Evolutionary conservation across 1,139 yeast species (phyloP).

Genomic region (Meyerozyma athensensis): DNA sequence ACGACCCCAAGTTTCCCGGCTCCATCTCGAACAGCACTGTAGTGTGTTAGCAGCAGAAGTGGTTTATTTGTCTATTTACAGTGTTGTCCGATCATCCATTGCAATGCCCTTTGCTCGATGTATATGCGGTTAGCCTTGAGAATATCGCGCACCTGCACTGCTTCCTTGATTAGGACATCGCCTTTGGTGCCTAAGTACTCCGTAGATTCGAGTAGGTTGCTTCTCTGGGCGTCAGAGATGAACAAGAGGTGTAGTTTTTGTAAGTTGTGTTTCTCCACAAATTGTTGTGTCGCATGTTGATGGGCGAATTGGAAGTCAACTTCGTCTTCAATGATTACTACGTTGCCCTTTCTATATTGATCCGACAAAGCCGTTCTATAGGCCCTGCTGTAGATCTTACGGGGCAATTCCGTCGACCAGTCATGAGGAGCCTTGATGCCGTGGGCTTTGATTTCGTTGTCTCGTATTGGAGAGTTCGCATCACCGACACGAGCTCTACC

Average conservation of each 20-base stretch:
- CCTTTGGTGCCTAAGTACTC: slow-evolving; percentile 45
- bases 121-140: slow-evolving; percentile 75
- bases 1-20: background rate
- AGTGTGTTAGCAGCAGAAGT: background rate
- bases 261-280: slow-evolving; percentile 54
- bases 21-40: background rate
- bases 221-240: slow-evolving; percentile 50
- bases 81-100: slow-evolving; percentile 39
- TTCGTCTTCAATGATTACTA: slow-evolving; percentile 58
- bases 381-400: slow-evolving; percentile 69
- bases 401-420: slow-evolving; percentile 78
- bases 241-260: slow-evolving; percentile 58
- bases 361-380: slow-evolving; percentile 77
- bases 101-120: slow-evolving; percentile 71
- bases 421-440: slow-evolving; percentile 91
- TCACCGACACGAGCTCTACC: slow-evolving; percentile 97
- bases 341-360: slow-evolving; percentile 69
- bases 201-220: slow-evolving; percentile 52
- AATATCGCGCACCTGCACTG: slow-evolving; percentile 78
- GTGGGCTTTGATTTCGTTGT: slow-evolving; percentile 85
- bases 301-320: slow-evolving; percentile 46
- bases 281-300: slow-evolving; percentile 51
- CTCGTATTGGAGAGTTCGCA: slow-evolving; percentile 88
- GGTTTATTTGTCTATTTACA: slow-evolving; percentile 12
- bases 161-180: slow-evolving; percentile 69